phyloP scores from a whole-genome alignment of 2,329 filamentous ascomycete species.

The Diaporthe capsici region DNA sequence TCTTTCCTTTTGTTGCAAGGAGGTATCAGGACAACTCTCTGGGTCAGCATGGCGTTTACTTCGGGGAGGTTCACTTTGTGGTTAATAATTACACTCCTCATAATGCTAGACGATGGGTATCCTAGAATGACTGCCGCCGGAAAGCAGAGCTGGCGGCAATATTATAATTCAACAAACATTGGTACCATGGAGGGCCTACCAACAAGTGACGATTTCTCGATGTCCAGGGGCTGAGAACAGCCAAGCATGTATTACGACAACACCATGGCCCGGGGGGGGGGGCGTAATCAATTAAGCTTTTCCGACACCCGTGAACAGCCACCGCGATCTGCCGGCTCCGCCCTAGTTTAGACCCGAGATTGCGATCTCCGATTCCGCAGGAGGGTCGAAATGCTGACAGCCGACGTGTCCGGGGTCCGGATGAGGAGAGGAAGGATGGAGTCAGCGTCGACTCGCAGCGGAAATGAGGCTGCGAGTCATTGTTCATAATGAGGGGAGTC shows the following conservation, averaged over 20 bases:
- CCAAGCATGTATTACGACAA: too few species aligned
- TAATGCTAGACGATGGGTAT: conserved; percentile 24
- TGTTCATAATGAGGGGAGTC: not conserved
- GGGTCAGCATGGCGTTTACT: conserved; percentile 31
- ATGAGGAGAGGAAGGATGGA: not conserved
- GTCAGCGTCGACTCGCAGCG: not conserved
- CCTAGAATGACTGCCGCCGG: conserved; percentile 11
- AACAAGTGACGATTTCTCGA: not conserved
- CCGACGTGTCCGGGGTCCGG: not conserved
- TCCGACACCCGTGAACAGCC: too few species aligned
- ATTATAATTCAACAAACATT: not conserved
- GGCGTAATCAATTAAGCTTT: conserved; percentile 3
- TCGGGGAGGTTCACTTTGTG: not conserved
- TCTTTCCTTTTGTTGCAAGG: not conserved
- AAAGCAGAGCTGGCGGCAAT: not conserved
- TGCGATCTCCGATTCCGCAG: not conserved
- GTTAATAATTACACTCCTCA: not conserved
- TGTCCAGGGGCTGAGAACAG: not conserved
- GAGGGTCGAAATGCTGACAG: not conserved
- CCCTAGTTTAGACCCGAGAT: not conserved
- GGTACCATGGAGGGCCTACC: too few species aligned
- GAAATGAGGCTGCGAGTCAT: conserved; percentile 18
- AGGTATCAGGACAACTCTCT: conserved; percentile 13
- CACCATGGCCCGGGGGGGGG: not conserved
- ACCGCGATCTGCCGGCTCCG: not conserved